Evolutionary conservation across 1,284 basidiomycete species (phyloP).

Genomic region (Microstroma glucosiphilum): DNA sequence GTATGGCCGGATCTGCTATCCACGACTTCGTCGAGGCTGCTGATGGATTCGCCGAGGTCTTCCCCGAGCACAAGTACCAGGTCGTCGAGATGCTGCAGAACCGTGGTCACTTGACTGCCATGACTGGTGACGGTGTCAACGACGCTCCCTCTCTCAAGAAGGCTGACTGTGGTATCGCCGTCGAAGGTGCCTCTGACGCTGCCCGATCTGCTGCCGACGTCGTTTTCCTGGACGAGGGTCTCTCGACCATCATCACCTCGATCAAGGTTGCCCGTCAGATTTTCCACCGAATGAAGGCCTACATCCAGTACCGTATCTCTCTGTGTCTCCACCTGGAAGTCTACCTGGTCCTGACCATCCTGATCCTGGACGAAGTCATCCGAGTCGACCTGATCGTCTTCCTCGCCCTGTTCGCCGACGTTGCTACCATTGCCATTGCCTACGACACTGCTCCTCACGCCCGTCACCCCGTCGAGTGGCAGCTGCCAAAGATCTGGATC

Average conservation of each 20-base stretch:
- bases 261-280: slow-evolving; percentile 61
- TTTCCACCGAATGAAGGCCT: slow-evolving; percentile 60
- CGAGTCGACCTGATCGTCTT: slow-evolving; percentile 59
- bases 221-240: slow-evolving; percentile 57
- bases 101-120: slow-evolving; percentile 58
- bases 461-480: slow-evolving; percentile 58
- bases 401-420: slow-evolving; percentile 59
- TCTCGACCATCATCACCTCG: slow-evolving; percentile 57
- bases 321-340: slow-evolving; percentile 60
- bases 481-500: slow-evolving; percentile 60
- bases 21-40: slow-evolving; percentile 58
- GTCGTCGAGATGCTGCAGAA: slow-evolving; percentile 58
- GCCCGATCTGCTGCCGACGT: slow-evolving; percentile 56
- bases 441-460: slow-evolving; percentile 58
- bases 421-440: slow-evolving; percentile 57
- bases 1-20: slow-evolving; percentile 58
- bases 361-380: slow-evolving; percentile 59
- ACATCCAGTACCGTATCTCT: slow-evolving; percentile 53
- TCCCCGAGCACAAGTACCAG: slow-evolving; percentile 59
- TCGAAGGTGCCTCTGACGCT: slow-evolving; percentile 56
- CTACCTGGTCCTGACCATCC: slow-evolving; percentile 56
- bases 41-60: slow-evolving; percentile 60
- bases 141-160: slow-evolving; percentile 56
- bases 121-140: slow-evolving; percentile 54
- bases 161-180: slow-evolving; percentile 56